Evolutionary conservation across 2,329 filamentous ascomycete genomes (phyloP).

Genomic region (Sclerotinia spermophila): DNA sequence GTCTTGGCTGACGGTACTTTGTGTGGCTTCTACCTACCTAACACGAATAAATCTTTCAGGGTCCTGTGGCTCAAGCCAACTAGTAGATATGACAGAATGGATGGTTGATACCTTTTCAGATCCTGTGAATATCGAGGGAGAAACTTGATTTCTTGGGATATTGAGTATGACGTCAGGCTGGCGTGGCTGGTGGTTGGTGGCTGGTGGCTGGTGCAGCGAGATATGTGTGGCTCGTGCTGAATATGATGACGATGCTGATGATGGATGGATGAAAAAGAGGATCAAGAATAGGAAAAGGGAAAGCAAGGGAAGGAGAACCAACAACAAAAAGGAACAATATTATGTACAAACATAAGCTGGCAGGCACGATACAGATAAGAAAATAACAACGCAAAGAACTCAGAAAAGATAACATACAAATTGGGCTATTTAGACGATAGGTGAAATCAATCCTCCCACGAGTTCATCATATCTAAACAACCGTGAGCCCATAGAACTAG

Average conservation of each 20-base stretch:
- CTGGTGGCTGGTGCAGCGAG: not conserved
- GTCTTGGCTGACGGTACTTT: constrained; percentile 13
- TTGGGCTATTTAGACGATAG: no score
- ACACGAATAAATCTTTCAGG: not conserved
- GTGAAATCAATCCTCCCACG: not conserved
- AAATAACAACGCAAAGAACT: not conserved
- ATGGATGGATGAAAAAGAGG: not conserved
- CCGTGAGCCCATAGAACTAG: no score
- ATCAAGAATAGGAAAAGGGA: not conserved
- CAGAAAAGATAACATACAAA: accelerated
- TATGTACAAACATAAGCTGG: not conserved
- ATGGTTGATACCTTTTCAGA: not conserved
- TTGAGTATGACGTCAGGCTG: not conserved
- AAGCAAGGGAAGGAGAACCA: not conserved
- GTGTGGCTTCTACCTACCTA: not conserved
- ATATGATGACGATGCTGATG: not conserved
- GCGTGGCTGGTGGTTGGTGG: not conserved
- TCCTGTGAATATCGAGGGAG: not conserved
- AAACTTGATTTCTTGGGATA: constrained; percentile 1
- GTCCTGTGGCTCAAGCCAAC: not conserved
- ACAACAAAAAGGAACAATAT: no score
- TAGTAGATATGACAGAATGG: not conserved
- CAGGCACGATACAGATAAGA: not conserved
- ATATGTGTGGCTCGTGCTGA: not conserved
- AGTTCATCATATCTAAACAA: not conserved